Percentiles rank a stretch among this genome's conserved stretches.
phyloP scores from a whole-genome alignment of 768 basidiomycete species.

The Hygrocybe punicea region DNA sequence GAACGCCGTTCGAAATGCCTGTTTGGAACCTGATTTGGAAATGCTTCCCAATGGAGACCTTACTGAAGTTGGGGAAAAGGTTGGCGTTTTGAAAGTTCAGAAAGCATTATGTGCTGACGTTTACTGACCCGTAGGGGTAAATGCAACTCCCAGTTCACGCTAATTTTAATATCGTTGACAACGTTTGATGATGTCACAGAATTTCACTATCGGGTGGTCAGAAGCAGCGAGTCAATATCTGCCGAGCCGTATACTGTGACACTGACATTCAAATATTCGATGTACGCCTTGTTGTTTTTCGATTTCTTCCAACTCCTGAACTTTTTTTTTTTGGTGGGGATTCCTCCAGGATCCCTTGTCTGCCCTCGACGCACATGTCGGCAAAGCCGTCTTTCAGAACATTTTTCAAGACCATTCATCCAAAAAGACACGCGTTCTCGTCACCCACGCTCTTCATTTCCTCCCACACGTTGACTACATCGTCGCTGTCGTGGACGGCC shows the following conservation, averaged over 20 bases:
- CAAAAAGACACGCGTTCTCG: slow-evolving; percentile 80
- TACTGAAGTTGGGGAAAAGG: slow-evolving; percentile 81
- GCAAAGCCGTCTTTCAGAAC: slow-evolving; percentile 81
- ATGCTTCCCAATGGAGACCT: slow-evolving; percentile 74
- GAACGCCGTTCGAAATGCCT: slow-evolving; percentile 74
- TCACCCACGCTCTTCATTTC: slow-evolving; percentile 90
- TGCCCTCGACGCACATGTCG: slow-evolving; percentile 92
- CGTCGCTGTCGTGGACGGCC: slow-evolving; percentile 71
- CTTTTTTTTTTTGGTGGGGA: too few relatives aligned
- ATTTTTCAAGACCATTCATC: slow-evolving; percentile 62
- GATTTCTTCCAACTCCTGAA: background rate
- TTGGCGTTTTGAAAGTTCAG: background rate
- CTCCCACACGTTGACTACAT: slow-evolving; percentile 86
- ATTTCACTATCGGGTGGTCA: slow-evolving; percentile 85
- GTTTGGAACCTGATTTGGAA: slow-evolving; percentile 75
- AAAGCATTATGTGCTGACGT: background rate
- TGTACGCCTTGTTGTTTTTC: slow-evolving; percentile 28
- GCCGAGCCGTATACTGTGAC: slow-evolving; percentile 81
- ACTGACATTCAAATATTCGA: slow-evolving; percentile 88
- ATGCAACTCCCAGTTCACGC: background rate
- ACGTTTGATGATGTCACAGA: slow-evolving; percentile 37
- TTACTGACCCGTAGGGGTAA: background rate
- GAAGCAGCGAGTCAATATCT: slow-evolving; percentile 79
- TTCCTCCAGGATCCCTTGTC: slow-evolving; percentile 76
- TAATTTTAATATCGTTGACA: background rate